Base-by-base conservation (phyloP, 106 monocot species). In the Acanthochlamys bracteata region DNA sequence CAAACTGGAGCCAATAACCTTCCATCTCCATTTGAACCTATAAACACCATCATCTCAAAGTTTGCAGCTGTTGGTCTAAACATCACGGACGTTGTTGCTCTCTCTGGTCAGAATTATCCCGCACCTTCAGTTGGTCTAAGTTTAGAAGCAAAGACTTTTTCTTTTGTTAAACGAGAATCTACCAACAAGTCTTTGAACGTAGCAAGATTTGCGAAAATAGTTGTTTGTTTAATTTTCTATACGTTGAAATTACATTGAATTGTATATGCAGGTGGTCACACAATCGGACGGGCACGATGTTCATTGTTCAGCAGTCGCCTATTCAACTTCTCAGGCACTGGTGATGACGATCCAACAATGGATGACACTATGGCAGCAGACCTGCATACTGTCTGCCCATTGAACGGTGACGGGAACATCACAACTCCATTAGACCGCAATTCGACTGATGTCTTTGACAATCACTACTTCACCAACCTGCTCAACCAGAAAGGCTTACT, bases 271-370 rank as follows among this genome's bases (percentile, higher is more conserved):
- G 88, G 88, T 15, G 88, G 25, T 0, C 88, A 88, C 73, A 88
- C 88, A 0, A 84, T 88, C n/a, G 88, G 88, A 2, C 74, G 60
- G 54, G 77, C 88, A 9, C 77, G 88, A 4, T 88, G 88, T 63
- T 55, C 42, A 4, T 0, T 56, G 8, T 88, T 88, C 75, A 81
- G 73, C 73, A 84, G 75, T 63, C 67, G 88, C 3, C 66, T 88
- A 10, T 80, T 59, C 42, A 81, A 80, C 78, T 83, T 87, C 83
- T 80, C 83, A 1, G 39, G 46, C 7, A 77, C 77, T 0, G 69
- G 71, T 10, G 68, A 77, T 7, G 67, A 52, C 3, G 88, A 88
- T 42, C 75, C 80, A 7, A 78, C 83, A 0, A 39, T 88, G 24
- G 88, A 88, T 45, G 14, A 77, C 4, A 42, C 0, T 60, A 45